Percentiles rank a stretch among this genome's conserved stretches.
These are phyloP conservation scores for Nakazawaea laoshanensis DNA, from an alignment of 805 yeast species.

Conservation along the genomic window DNA sequence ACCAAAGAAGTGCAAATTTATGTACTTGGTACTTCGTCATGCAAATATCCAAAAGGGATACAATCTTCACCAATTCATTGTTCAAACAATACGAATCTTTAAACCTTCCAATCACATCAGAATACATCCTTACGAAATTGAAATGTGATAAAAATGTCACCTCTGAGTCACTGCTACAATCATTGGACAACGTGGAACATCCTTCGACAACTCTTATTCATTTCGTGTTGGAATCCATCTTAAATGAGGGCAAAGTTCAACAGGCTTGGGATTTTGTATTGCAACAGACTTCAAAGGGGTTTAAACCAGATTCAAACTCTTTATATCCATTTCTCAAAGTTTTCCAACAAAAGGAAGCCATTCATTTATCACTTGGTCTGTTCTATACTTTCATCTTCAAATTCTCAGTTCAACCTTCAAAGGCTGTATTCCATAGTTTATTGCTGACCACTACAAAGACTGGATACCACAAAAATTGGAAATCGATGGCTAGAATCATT, in stretches of 20 bases:
- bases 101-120: conserved; percentile 22
- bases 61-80: conserved; percentile 21
- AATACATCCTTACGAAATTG: conserved; percentile 10
- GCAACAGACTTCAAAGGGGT: neutral
- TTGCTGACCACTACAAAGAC: conserved; percentile 25
- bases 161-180: no score
- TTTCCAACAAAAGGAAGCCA: conserved; percentile 23
- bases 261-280: conserved; percentile 5
- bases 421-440: conserved; percentile 22
- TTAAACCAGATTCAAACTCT: conserved; percentile 9
- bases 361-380: conserved; percentile 25
- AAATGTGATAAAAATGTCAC: no score
- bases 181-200: no score
- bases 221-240: neutral
- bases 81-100: conserved; percentile 25
- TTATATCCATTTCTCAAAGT: conserved; percentile 22
- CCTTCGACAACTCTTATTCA: neutral
- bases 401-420: conserved; percentile 21
- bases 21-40: conserved; percentile 28
- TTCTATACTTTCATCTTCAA: conserved; percentile 21
- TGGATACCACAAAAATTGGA: conserved; percentile 19
- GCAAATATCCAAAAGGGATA: conserved; percentile 15
- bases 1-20: conserved; percentile 22
- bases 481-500: conserved; percentile 13
- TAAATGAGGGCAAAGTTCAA: conserved; percentile 2